A percentile compares a stretch with the other conserved stretches of the same genome.
Conservation (phyloP, 148 eudicot species). For the Cornus kousa region DNA sequence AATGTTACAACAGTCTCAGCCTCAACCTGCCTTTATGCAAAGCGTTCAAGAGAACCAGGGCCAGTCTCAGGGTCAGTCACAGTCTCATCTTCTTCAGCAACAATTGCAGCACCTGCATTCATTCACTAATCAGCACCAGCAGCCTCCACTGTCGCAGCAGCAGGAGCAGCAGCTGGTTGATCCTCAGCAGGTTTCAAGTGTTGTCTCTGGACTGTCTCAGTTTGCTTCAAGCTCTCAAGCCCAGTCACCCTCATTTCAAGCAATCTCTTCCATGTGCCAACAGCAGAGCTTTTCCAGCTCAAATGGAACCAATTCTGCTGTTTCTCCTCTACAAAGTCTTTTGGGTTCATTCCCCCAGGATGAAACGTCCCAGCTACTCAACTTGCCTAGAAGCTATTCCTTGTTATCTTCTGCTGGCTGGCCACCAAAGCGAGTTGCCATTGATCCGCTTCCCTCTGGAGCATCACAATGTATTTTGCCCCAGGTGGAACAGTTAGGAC, state of each 20-base stretch:
- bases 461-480: constrained; percentile 39
- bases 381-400: constrained; percentile 41
- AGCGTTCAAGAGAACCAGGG: constrained; percentile 8
- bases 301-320: constrained; percentile 32
- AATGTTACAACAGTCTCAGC: constrained; percentile 43
- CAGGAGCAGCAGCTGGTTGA: constrained; percentile 41
- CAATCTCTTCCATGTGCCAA: constrained; percentile 40
- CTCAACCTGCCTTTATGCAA: constrained; percentile 13
- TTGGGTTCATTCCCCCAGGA: constrained; percentile 67
- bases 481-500: constrained; percentile 48
- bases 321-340: constrained; percentile 62
- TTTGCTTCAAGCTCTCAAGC: constrained; percentile 49
- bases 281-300: constrained; percentile 43
- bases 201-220: constrained; percentile 38
- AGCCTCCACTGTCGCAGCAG: constrained; percentile 28
- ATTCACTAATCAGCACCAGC: constrained; percentile 43
- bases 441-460: constrained; percentile 52
- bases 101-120: constrained; percentile 51
- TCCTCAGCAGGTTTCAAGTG: constrained; percentile 39
- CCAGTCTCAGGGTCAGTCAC: constrained; percentile 30
- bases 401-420: constrained; percentile 53
- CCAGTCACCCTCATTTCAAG: constrained; percentile 43
- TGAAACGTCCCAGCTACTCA: constrained; percentile 51
- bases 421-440: constrained; percentile 57
- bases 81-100: constrained; percentile 49